Evolutionary conservation across 2,329 filamentous ascomycete species (phyloP), one percentile per base, ranked within the genome.

Genomic region (Aureobasidium melanogenum): DNA sequence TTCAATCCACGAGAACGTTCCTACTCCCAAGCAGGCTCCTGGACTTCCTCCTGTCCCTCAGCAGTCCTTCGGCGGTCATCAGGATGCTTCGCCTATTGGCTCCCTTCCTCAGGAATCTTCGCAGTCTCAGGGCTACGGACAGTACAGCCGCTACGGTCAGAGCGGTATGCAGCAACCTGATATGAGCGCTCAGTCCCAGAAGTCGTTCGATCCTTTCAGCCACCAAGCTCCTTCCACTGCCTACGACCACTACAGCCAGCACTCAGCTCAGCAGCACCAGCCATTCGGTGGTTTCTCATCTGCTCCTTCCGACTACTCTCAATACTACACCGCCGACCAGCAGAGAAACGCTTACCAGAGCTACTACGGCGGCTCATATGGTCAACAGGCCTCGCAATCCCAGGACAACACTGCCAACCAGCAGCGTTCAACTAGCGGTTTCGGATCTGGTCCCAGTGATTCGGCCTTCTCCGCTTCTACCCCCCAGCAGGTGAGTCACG

Each of bases 141-240:
- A 88, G 69, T 92, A 86, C 69, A 84, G 83, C 62, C 86, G 88
- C 61, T 92, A 87, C 69, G 84, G 81, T 54, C 87, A 88, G 69
- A 71, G 80, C 58, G 79, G 79, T 59, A 74, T 81, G 36, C 64
- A 69, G 54, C 84, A 82, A 57, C 58, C 58, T 26, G 86, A 88
- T 68, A 71, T 81, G 59, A 79, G 79, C 60, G 73, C 80, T 9
- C 86, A 77, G 66, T 72, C 85, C 61, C 88, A 91, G 74, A 97
- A 97, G 79, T 84, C 88, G 2, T 92, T 91, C 74, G 93, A 97
- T 71, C 84, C 89, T 0, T 97, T 96, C 72, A 84, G 82, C 67
- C 90, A 95, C 72, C 89, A 91, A 71, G 81, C 84, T 65, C 81
- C 78, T 61, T 74, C 73, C 32, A 76, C 67, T 64, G 74, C 76